Base-by-base conservation (phyloP, 441 rosid species). In the Aleurites moluccanus region DNA sequence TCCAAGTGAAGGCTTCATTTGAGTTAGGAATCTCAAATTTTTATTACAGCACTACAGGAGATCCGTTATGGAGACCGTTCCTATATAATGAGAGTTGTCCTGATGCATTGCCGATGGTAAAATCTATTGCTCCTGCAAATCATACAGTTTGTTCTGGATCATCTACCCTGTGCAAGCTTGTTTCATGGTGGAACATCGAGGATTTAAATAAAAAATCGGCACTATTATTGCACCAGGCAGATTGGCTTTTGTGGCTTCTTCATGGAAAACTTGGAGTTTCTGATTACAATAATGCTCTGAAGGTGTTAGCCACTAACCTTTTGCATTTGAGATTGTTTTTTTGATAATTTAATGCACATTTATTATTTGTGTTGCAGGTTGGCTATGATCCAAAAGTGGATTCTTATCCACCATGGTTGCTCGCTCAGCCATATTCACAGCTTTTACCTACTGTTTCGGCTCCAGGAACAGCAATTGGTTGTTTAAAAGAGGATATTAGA, bases 191-290 rank as follows among this genome's bases (percentile, higher is more conserved):
- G 98, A 89, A 85, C 67, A 75, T 38, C 28, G 76, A 72, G 11
- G 73, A 79, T 64, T 74, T 89, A 0, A 77, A 82, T 45, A 81
- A 82, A 82, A 81, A 89, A 78, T 87, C 91, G n/a, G 89, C 85
- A 2, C 23, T 87, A 8, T 81, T 92, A 79, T 75, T 95, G 83
- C 98, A 92, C 80, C 99, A 95, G 80, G 94, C 97, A 27, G 99
- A 95, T 90, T 95, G 99, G 98, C 84, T 91, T 83, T 69, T 91
- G 83, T 92, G 92, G 99, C 86, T 91, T 81, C 91, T 95, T 69
- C 99, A 91, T 69, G 99, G 97, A 60, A 88, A 75, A 72, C 89
- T 92, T 33, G 98, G 99, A 82, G 84, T 92, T 27, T 87, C 99
- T 28, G 98, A 92, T 83, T 92, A 95, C 74, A 95, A 95, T 70